A percentile compares a stretch with the other conserved stretches of the same genome.
These are phyloP conservation scores for Ophiostoma sp. DNA, from an alignment of 2,329 filamentous ascomycete species.

Conservation along the genomic window DNA sequence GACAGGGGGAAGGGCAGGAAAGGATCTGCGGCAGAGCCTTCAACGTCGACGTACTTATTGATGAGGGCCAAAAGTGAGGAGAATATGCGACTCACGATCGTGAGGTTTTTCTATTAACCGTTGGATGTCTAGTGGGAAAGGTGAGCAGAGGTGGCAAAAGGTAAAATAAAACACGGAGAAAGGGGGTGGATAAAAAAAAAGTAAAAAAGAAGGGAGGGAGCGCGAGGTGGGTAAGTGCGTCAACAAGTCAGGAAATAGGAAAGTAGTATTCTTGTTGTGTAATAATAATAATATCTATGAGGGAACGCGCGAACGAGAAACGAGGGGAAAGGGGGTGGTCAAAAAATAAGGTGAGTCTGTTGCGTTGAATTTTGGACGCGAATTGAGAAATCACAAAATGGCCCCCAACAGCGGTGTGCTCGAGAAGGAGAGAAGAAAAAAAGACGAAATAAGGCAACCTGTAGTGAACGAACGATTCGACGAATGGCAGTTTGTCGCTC, in stretches of 20 bases:
- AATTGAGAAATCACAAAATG: not conserved
- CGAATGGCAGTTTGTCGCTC: not conserved
- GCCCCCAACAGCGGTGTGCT: not conserved
- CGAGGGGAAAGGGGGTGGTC: not conserved
- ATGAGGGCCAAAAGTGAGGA: not conserved
- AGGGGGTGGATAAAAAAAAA: not conserved
- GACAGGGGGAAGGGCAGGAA: not conserved
- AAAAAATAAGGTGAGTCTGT: not conserved
- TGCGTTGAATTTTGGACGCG: not conserved
- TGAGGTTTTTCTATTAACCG: not conserved
- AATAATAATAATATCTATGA: not conserved
- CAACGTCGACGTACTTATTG: not conserved
- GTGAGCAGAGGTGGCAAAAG: not conserved
- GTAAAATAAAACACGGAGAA: not conserved
- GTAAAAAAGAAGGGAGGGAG: not conserved
- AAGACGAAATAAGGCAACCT: not conserved
- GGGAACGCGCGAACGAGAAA: slow-evolving; percentile 7
- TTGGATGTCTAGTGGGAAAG: not conserved
- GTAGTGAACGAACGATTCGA: not conserved
- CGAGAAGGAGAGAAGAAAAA: not conserved
- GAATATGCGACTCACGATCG: not conserved
- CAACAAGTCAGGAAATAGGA: not conserved
- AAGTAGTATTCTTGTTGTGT: not conserved
- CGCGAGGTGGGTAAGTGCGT: not conserved
- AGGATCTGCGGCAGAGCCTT: not conserved